phyloP scores from a whole-genome alignment of 768 basidiomycete species.

The Inosperma sp. region DNA sequence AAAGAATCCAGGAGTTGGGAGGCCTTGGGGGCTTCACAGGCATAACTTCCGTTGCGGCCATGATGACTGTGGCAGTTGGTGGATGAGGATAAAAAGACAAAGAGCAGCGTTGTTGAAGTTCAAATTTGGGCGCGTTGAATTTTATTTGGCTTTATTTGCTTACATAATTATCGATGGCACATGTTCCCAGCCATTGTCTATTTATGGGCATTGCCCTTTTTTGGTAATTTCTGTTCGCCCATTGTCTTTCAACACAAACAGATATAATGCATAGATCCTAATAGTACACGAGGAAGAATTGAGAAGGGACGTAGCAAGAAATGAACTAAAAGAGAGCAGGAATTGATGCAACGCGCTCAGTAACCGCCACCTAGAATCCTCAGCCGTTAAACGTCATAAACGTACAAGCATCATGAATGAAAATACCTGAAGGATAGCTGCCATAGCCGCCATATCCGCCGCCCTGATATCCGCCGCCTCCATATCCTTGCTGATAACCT shows the following conservation, averaged over 20 bases:
- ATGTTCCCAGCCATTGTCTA: conserved; percentile 11
- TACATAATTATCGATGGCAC: conserved; percentile 6
- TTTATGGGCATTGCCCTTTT: conserved; percentile 7
- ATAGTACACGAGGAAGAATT: conserved; percentile 1
- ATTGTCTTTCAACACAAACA: not conserved
- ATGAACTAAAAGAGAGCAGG: not conserved
- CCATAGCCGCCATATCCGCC: conserved; percentile 18
- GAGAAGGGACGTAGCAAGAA: not conserved
- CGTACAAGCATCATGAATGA: conserved; percentile 14
- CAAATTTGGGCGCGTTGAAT: not conserved
- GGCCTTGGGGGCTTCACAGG: conserved; percentile 53
- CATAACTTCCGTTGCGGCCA: conserved; percentile 4
- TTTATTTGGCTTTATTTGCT: conserved; percentile 8
- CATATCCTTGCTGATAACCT: conserved; percentile 20
- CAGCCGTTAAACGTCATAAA: too few relatives aligned
- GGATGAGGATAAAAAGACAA: conserved; percentile 5
- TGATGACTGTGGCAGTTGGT: conserved; percentile 8
- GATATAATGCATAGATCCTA: conserved; percentile 9
- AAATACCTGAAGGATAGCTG: conserved; percentile 7
- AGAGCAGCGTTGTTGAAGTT: not conserved
- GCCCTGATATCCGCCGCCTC: conserved; percentile 16
- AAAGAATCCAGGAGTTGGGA: conserved; percentile 81
- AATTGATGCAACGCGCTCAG: not conserved
- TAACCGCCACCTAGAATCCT: too few relatives aligned
- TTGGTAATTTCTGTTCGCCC: not conserved